Evolutionary conservation across 345 rosid species (phyloP), one percentile per base, ranked within the genome.

Genomic region (Citrus medica): DNA sequence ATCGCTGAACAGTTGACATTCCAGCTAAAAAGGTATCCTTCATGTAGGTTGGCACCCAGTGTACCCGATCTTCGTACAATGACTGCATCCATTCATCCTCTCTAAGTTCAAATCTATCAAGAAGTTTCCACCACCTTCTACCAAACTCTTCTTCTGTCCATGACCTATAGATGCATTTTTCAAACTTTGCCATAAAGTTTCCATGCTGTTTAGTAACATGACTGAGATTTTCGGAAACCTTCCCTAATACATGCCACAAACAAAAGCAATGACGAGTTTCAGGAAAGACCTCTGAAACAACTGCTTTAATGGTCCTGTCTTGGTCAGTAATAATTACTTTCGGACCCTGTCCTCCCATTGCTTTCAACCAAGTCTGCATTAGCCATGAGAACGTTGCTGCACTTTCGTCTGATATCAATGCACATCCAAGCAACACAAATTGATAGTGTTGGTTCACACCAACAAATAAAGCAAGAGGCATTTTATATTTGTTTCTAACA

Each of bases 371-470:
- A 8, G 88, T 82, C 81, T 75, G 84, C 90, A 87, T 73, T 53
- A 89, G 42, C 92, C 92, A 89, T 71, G 86, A 73, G 77, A 80
- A 86, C 25, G 92, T 86, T 22, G 83, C 66, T 55, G 77, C 79
- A 78, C 82, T 84, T 74, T 87, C 92, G 82, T 89, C 91, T 7
- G 88, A 83, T 60, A 89, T 53, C 76, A 89, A 30, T 30, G 91
- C 89, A 82, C 89, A 89, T 74, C 92, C 92, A 78, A 87, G 89
- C 71, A 89, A 84, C 78, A 87, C 71, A 75, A 83, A 82, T 71
- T 89, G 92, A 72, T 79, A 89, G 76, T 89, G 92, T 37, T 89
- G 89, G 73, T 89, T 89, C 80, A 86, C 92, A 22, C 92, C 90
- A 66, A 87, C 68, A 78, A 89, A 84, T 55, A 83, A 85, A 66